These are phyloP conservation scores for Paraconiothyrium sp. DNA, from an alignment of 2,329 filamentous ascomycete species.

Conservation along the genomic window DNA sequence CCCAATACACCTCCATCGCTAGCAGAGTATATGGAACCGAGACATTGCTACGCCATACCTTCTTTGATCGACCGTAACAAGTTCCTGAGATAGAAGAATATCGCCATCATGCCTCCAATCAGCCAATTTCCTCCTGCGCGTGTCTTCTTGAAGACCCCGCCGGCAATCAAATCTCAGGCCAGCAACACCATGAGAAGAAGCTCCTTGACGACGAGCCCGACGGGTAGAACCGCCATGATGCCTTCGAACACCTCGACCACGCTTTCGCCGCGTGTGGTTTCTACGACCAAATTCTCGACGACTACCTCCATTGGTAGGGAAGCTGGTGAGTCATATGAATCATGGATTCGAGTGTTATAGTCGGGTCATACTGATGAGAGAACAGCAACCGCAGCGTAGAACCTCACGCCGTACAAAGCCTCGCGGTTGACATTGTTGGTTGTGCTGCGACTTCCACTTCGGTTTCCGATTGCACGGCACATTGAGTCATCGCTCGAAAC, in stretches of 20 bases:
- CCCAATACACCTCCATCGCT: neutral
- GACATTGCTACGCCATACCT: constrained; percentile 9
- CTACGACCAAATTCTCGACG: constrained; percentile 36
- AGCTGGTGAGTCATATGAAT: constrained; percentile 22
- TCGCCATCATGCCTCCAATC: constrained; percentile 39
- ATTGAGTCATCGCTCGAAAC: too few relatives aligned
- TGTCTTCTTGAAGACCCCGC: constrained; percentile 38
- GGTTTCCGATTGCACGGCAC: too few relatives aligned
- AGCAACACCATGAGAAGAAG: constrained; percentile 16
- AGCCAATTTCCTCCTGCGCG: constrained; percentile 45
- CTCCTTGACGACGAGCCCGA: constrained; percentile 22
- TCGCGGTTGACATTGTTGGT: too few relatives aligned
- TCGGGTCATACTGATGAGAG: neutral
- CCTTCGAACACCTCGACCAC: constrained; percentile 33
- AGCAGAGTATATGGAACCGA: constrained; percentile 4
- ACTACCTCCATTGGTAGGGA: constrained; percentile 25
- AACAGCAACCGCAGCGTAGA: neutral
- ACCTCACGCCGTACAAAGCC: neutral
- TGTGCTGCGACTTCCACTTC: too few relatives aligned
- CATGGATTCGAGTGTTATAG: neutral
- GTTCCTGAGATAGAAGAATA: constrained; percentile 3
- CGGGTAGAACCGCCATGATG: constrained; percentile 19
- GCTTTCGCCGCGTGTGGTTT: constrained; percentile 34
- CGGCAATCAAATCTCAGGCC: constrained; percentile 1
- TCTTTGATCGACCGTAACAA: constrained; percentile 12